phyloP scores from a whole-genome alignment of 768 basidiomycete genomes.

The Termitomyces sp. region DNA sequence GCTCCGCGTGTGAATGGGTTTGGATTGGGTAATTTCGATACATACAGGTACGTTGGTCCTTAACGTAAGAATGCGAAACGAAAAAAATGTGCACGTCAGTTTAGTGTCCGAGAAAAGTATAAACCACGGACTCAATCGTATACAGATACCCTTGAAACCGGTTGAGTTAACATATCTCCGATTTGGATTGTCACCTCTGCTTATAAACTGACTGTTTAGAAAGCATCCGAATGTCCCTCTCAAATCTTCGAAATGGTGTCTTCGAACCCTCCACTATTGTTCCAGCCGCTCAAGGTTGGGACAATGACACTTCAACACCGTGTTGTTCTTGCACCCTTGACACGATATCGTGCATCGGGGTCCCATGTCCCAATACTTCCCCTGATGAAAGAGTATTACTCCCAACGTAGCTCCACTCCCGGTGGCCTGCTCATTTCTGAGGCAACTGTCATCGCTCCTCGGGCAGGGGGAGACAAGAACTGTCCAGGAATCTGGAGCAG shows the following conservation, averaged over 20 bases:
- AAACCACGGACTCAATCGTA: no score
- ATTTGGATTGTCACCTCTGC: background rate
- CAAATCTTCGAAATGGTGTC: background rate
- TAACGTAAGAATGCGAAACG: no score
- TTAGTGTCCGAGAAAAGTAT: no score
- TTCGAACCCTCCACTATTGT: background rate
- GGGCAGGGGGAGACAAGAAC: slow-evolving; percentile 36
- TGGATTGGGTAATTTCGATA: no score
- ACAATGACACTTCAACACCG: slow-evolving; percentile 1
- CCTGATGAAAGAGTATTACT: slow-evolving; percentile 38
- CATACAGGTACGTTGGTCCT: no score
- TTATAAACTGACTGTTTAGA: background rate
- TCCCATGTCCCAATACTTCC: slow-evolving; percentile 26
- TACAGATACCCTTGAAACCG: no score
- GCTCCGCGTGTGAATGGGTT: no score
- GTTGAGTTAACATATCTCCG: background rate
- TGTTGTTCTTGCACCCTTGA: slow-evolving; percentile 6
- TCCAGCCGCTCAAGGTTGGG: slow-evolving; percentile 2
- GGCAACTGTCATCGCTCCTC: slow-evolving; percentile 37
- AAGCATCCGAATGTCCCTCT: background rate
- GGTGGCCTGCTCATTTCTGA: slow-evolving; percentile 52
- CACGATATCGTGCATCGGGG: slow-evolving; percentile 2
- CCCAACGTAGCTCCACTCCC: slow-evolving; percentile 35
- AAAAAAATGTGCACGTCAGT: no score
- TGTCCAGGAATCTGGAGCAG: slow-evolving; percentile 55